A percentile compares a stretch with the other conserved stretches of the same genome.
Conservation (phyloP, 2,329 filamentous ascomycete species). For the Alternaria sp. region DNA sequence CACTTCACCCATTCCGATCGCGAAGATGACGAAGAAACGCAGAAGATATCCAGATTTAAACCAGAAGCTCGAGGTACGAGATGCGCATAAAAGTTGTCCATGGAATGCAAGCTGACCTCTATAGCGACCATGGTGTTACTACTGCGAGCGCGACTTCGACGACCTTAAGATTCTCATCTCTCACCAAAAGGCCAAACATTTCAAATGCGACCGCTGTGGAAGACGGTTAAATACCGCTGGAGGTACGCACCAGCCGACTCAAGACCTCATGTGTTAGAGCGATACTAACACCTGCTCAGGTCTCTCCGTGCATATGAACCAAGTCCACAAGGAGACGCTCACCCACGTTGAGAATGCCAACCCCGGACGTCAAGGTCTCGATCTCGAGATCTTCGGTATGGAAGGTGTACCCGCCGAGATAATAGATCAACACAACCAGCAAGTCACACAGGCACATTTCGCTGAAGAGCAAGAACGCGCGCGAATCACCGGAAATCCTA, state of each 20-base stretch:
- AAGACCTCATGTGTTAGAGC: background rate
- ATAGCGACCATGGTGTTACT: constrained; percentile 91
- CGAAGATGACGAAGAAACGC: constrained; percentile 74
- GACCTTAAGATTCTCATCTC: constrained; percentile 95
- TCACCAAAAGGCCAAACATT: constrained; percentile 99
- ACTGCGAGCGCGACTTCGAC: constrained; percentile 99
- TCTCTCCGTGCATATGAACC: constrained; percentile 95
- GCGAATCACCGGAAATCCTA: constrained; percentile 82
- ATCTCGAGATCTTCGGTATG: constrained; percentile 98
- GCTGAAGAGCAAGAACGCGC: constrained; percentile 84
- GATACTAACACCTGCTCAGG: constrained; percentile 61
- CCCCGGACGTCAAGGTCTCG: constrained; percentile 81
- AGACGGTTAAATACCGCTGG: constrained; percentile 92
- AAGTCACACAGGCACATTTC: constrained; percentile 85
- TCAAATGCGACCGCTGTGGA: constrained; percentile 93
- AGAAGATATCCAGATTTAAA: constrained; percentile 85
- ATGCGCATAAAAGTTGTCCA: background rate
- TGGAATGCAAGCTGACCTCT: constrained; percentile 1
- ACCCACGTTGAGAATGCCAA: constrained; percentile 90
- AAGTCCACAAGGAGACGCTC: constrained; percentile 95
- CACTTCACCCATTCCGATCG: constrained; percentile 6
- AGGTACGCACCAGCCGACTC: constrained; percentile 64
- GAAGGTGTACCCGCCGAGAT: constrained; percentile 92
- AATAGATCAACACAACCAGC: constrained; percentile 81
- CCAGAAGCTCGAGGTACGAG: constrained; percentile 71